Evolutionary conservation across 1,139 yeast species (phyloP).

Genomic region (Suhomyces maxii): DNA sequence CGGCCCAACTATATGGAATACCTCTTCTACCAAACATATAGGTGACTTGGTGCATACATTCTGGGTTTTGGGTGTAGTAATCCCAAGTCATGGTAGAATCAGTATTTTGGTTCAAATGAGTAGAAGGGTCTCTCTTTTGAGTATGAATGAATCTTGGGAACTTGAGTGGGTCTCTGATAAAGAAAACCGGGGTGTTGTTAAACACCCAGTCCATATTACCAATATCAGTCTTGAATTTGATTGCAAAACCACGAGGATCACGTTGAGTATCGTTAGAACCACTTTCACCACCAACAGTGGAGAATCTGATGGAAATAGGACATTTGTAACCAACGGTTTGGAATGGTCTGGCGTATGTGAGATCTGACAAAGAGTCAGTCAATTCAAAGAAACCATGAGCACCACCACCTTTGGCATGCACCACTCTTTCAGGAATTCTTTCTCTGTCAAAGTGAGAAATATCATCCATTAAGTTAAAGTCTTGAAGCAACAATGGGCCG

Average conservation of each 20-base stretch:
- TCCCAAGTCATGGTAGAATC: constrained; percentile 77
- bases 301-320: constrained; percentile 49
- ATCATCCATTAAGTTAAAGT: constrained; percentile 54
- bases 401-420: constrained; percentile 67
- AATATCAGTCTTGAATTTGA: constrained; percentile 57
- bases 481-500: constrained; percentile 60
- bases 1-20: constrained; percentile 63
- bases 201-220: constrained; percentile 64
- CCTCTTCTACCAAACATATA: constrained; percentile 67
- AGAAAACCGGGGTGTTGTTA: constrained; percentile 61
- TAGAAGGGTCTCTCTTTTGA: constrained; percentile 76
- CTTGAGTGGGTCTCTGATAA: constrained; percentile 59
- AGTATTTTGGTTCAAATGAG: constrained; percentile 58
- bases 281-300: constrained; percentile 61
- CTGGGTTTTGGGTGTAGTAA: constrained; percentile 59
- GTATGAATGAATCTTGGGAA: constrained; percentile 61
- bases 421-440: constrained; percentile 64
- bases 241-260: constrained; percentile 62
- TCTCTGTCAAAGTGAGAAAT: constrained; percentile 64
- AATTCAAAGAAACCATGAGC: constrained; percentile 62
- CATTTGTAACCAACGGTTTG: constrained; percentile 50
- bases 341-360: constrained; percentile 51
- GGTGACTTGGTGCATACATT: constrained; percentile 64
- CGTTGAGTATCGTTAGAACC: constrained; percentile 59
- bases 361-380: constrained; percentile 55